A percentile compares a stretch with the other conserved stretches of the same genome.
phyloP scores from a whole-genome alignment of 352 stramenopile genomes.

The Phytophthora syringae region DNA sequence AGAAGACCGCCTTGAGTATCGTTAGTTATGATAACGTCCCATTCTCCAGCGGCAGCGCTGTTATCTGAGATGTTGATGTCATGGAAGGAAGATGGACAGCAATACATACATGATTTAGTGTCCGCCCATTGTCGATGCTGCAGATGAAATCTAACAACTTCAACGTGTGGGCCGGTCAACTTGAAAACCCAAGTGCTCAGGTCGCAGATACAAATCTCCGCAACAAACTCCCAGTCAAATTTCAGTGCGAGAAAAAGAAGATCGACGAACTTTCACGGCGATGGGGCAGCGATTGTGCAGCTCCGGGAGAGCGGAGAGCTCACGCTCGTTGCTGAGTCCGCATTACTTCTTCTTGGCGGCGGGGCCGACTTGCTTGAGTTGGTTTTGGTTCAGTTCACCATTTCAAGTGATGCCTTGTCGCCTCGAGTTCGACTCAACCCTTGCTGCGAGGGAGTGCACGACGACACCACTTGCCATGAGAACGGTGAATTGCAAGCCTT shows the following conservation, averaged over 20 bases:
- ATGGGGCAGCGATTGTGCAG: not conserved
- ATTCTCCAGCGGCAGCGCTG: too few relatives aligned
- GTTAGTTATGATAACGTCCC: too few relatives aligned
- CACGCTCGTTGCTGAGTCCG: too few relatives aligned
- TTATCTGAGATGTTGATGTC: too few relatives aligned
- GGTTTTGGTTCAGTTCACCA: not conserved
- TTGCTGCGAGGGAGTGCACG: not conserved
- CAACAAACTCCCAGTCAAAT: not conserved
- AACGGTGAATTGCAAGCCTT: not conserved
- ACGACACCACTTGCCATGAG: not conserved
- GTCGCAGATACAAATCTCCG: not conserved
- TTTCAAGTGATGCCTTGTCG: not conserved
- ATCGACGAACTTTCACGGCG: not conserved
- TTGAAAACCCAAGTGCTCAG: too few relatives aligned
- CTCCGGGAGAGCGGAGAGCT: not conserved
- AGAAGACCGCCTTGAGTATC: too few relatives aligned
- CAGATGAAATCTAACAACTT: not conserved
- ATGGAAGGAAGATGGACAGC: not conserved
- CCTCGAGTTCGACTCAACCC: not conserved
- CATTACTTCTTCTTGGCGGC: not conserved
- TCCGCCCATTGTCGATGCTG: not conserved
- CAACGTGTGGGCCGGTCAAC: not conserved
- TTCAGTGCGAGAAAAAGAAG: slow-evolving; percentile 1
- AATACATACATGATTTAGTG: not conserved
- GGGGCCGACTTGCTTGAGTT: not conserved